A percentile compares a stretch with the other conserved stretches of the same genome.
These are phyloP conservation scores for Conticribra guillardii DNA, from an alignment of 108 stramenopile species.

Conservation along the genomic window DNA sequence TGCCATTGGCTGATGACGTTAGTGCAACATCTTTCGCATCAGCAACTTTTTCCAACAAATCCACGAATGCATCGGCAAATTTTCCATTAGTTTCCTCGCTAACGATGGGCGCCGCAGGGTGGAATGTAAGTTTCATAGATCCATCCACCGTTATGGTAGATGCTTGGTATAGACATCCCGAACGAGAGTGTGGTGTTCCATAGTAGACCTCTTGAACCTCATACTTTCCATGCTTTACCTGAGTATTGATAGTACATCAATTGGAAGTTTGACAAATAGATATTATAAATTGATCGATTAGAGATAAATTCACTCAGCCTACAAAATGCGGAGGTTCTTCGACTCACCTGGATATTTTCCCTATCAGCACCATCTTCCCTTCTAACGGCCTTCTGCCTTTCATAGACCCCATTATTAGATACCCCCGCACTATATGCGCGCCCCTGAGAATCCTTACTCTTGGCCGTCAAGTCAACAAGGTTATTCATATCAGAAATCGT, in stretches of 20 bases:
- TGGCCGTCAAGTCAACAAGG: slow-evolving; percentile 79
- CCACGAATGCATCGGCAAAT: slow-evolving; percentile 81
- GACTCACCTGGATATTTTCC: slow-evolving; percentile 52
- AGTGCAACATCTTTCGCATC: slow-evolving; percentile 21
- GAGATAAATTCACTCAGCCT: no score
- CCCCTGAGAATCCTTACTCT: slow-evolving; percentile 79
- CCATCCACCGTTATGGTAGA: slow-evolving; percentile 80
- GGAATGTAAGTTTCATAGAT: slow-evolving; percentile 77
- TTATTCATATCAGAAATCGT: slow-evolving; percentile 84
- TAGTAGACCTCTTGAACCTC: slow-evolving; percentile 79
- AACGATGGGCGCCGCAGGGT: slow-evolving; percentile 80
- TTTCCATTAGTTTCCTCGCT: slow-evolving; percentile 59
- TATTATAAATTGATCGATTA: no score
- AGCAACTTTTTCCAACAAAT: slow-evolving; percentile 63
- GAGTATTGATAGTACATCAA: not conserved
- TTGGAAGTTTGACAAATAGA: no score
- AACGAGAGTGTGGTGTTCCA: slow-evolving; percentile 75
- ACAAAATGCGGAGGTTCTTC: no score
- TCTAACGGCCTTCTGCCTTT: slow-evolving; percentile 66
- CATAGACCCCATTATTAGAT: slow-evolving; percentile 85
- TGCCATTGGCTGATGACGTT: slow-evolving; percentile 6
- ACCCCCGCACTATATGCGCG: slow-evolving; percentile 88
- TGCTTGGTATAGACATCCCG: slow-evolving; percentile 76
- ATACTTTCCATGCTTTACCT: slow-evolving; percentile 71
- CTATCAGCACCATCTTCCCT: slow-evolving; percentile 49